Conservation (phyloP, 176 grass and related monocot species). For the Musa acuminata region DNA sequence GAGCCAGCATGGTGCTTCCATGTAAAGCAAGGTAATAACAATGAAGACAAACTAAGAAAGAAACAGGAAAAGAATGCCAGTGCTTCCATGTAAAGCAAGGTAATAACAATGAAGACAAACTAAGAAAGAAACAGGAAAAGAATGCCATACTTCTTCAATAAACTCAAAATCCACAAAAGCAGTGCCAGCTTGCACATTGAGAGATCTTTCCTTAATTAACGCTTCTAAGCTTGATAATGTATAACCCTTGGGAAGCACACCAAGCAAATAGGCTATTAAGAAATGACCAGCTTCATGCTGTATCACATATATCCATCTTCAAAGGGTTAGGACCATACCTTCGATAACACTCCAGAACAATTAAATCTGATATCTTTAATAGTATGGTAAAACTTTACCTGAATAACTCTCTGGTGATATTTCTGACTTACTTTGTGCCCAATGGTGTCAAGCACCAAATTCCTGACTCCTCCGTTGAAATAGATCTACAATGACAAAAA, state of each 20-base stretch:
- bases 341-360: too few species aligned
- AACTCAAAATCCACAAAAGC: conserved; percentile 93
- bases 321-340: too few species aligned
- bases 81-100: too few species aligned
- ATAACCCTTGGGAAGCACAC: conserved; percentile 66
- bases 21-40: too few species aligned
- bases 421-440: conserved; percentile 67
- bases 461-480: conserved; percentile 55
- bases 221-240: conserved; percentile 66
- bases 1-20: too few species aligned
- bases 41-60: background rate
- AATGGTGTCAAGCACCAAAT: conserved; percentile 69
- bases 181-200: conserved; percentile 86
- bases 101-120: background rate
- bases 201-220: conserved; percentile 44
- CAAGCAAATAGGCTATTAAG: conserved; percentile 80
- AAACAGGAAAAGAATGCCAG: background rate
- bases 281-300: conserved; percentile 95
- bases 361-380: too few species aligned
- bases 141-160: conserved; percentile 56
- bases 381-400: conserved; percentile 36
- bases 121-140: background rate
- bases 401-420: conserved; percentile 77
- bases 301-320: background rate
- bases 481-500: conserved; percentile 66